Conservation (phyloP, 1,139 yeast species). For the Candida neerlandica region DNA sequence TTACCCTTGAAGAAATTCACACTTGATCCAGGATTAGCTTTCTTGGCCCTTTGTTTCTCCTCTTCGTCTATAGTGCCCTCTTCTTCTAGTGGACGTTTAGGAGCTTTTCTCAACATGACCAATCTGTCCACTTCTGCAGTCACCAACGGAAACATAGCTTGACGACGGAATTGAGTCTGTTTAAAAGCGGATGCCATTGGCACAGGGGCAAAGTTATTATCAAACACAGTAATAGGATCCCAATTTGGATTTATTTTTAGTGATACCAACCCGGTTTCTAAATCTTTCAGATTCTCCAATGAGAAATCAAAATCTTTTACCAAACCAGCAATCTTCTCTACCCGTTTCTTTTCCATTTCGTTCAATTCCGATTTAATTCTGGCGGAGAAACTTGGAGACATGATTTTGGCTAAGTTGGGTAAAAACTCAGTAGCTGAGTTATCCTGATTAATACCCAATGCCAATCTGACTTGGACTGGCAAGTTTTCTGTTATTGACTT, state of each 20-base stretch:
- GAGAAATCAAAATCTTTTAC: conserved; percentile 30
- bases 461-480: conserved; percentile 29
- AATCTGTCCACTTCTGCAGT: conserved; percentile 44
- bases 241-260: conserved; percentile 41
- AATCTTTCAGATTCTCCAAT: conserved; percentile 37
- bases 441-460: conserved; percentile 35
- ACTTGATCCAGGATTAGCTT: conserved; percentile 25
- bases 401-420: conserved; percentile 49
- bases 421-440: conserved; percentile 34
- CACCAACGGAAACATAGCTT: conserved; percentile 41
- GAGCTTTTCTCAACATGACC: conserved; percentile 23
- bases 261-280: conserved; percentile 32
- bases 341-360: conserved; percentile 26
- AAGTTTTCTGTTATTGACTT: conserved; percentile 28
- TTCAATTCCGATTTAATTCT: conserved; percentile 28
- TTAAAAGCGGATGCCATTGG: conserved; percentile 20
- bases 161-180: conserved; percentile 33
- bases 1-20: conserved; percentile 44
- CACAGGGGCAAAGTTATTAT: conserved; percentile 23
- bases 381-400: conserved; percentile 44
- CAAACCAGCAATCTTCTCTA: conserved; percentile 33
- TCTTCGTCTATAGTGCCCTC: conserved; percentile 22
- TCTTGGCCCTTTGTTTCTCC: conserved; percentile 31
- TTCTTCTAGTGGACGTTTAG: conserved; percentile 33
- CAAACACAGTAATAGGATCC: conserved; percentile 35